These are phyloP conservation scores for Gossypium lobatum DNA, from an alignment of 441 rosid species.

Conservation along the genomic window DNA sequence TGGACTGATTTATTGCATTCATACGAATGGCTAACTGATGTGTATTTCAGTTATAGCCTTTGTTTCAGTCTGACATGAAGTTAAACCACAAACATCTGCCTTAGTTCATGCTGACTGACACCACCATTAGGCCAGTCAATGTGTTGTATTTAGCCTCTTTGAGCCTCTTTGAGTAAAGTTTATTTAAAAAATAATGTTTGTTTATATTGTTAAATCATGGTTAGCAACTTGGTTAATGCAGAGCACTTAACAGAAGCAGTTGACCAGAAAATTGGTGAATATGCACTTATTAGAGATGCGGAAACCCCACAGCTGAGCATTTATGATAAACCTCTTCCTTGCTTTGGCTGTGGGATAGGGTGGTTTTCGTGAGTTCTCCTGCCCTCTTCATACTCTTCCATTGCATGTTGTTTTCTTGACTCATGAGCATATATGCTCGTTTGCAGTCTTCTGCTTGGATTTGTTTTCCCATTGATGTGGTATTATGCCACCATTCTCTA, in stretches of 20 bases:
- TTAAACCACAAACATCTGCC: no score
- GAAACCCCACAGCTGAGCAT: constrained; percentile 49
- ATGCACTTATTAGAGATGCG: constrained; percentile 37
- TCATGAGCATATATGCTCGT: constrained; percentile 10
- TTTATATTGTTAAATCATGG: no score
- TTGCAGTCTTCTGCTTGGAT: constrained; percentile 69
- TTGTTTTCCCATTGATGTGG: constrained; percentile 70
- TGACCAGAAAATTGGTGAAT: constrained; percentile 42
- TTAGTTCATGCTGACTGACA: not conserved
- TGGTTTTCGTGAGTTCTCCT: constrained; percentile 68
- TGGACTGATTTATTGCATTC: not conserved
- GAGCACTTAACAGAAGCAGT: constrained; percentile 31
- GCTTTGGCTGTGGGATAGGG: constrained; percentile 84
- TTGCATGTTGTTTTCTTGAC: not conserved
- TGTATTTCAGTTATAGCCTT: not conserved
- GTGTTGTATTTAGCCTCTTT: not conserved
- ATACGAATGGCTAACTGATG: not conserved
- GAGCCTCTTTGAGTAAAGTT: not conserved
- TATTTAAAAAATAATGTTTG: no score
- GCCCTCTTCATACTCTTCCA: not conserved
- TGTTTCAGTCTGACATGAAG: no score
- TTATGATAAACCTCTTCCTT: constrained; percentile 84
- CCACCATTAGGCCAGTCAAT: not conserved
- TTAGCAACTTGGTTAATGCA: constrained; percentile 8
- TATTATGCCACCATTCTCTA: constrained; percentile 69